Conservation (phyloP, 2,329 filamentous ascomycete genomes). For the Endothia cerciana region DNA sequence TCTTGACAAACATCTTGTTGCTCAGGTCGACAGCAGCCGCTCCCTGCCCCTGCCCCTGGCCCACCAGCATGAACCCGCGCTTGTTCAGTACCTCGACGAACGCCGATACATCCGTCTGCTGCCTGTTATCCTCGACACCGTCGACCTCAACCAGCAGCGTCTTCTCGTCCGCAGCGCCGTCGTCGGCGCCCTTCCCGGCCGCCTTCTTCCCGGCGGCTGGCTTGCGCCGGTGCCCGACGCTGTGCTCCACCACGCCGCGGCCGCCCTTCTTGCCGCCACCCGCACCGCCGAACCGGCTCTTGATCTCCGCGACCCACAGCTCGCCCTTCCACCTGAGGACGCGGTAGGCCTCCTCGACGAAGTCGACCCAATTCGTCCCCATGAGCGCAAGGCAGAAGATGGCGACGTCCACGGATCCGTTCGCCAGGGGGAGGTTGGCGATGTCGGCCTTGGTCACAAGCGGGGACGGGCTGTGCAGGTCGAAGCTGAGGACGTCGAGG, state of each 20-base stretch:
- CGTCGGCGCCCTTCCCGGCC: conserved; percentile 49
- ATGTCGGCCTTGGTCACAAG: conserved; percentile 90
- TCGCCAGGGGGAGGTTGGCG: conserved; percentile 74
- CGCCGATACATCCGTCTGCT: conserved; percentile 82
- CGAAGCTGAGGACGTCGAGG: conserved; percentile 80
- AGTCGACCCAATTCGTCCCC: conserved; percentile 98
- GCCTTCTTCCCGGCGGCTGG: conserved; percentile 48
- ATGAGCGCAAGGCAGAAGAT: conserved; percentile 97
- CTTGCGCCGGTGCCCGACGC: conserved; percentile 68
- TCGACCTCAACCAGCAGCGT: conserved; percentile 73
- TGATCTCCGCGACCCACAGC: conserved; percentile 93
- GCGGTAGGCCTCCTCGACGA: conserved; percentile 94
- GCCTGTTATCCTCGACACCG: conserved; percentile 62
- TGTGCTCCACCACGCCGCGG: conserved; percentile 63
- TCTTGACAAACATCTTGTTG: conserved; percentile 98
- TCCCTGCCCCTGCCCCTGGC: conserved; percentile 65
- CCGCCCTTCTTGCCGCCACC: conserved; percentile 48
- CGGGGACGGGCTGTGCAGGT: conserved; percentile 76
- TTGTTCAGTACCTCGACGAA: conserved; percentile 83
- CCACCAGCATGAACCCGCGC: conserved; percentile 83
- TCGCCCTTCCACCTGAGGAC: conserved; percentile 92
- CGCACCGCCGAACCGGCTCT: conserved; percentile 76
- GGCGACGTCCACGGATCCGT: conserved; percentile 79
- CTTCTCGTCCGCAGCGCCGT: conserved; percentile 53
- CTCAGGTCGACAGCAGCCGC: conserved; percentile 71